These are phyloP conservation scores for Bretziella fagacearum DNA, from an alignment of 2,329 filamentous ascomycete species.

Conservation along the genomic window DNA sequence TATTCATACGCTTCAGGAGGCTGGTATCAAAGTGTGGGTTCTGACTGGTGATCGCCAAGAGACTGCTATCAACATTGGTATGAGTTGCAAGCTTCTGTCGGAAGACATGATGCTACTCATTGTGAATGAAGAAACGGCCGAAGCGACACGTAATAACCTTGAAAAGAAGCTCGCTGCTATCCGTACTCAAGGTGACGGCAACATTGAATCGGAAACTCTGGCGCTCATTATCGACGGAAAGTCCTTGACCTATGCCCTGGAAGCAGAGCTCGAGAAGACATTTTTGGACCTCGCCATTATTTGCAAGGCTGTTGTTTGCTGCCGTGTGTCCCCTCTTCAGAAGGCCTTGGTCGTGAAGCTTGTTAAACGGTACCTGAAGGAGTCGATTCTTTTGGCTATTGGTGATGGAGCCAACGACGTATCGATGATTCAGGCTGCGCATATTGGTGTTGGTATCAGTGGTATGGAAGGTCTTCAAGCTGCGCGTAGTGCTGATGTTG, in stretches of 20 bases:
- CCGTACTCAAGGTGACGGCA: slow-evolving; percentile 59
- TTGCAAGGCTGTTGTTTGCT: slow-evolving; percentile 98
- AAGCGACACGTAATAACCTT: slow-evolving; percentile 70
- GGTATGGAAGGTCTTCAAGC: slow-evolving; percentile 94
- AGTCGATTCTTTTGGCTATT: slow-evolving; percentile 84
- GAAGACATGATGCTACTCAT: slow-evolving; percentile 98
- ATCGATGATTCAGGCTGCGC: slow-evolving; percentile 98
- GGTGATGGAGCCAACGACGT: slow-evolving; percentile 97
- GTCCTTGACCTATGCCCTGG: slow-evolving; percentile 80
- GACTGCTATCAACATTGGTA: slow-evolving; percentile 98
- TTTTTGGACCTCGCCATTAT: slow-evolving; percentile 86
- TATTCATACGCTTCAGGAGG: slow-evolving; percentile 89
- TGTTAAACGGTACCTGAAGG: slow-evolving; percentile 79
- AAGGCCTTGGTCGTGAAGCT: slow-evolving; percentile 97
- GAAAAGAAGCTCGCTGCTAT: slow-evolving; percentile 90
- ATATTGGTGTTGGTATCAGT: slow-evolving; percentile 94
- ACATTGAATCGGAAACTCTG: slow-evolving; percentile 66
- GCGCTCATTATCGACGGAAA: slow-evolving; percentile 94
- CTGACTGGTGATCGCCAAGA: slow-evolving; percentile 94
- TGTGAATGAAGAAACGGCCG: slow-evolving; percentile 73
- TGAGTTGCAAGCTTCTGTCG: slow-evolving; percentile 96
- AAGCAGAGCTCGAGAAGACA: slow-evolving; percentile 81
- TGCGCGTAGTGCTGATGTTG: slow-evolving; percentile 84
- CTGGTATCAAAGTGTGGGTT: slow-evolving; percentile 98
- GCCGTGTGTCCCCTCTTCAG: slow-evolving; percentile 88